These are phyloP conservation scores for Picochlorum sp. DNA, from an alignment of 139 green algal genomes.

Conservation along the genomic window DNA sequence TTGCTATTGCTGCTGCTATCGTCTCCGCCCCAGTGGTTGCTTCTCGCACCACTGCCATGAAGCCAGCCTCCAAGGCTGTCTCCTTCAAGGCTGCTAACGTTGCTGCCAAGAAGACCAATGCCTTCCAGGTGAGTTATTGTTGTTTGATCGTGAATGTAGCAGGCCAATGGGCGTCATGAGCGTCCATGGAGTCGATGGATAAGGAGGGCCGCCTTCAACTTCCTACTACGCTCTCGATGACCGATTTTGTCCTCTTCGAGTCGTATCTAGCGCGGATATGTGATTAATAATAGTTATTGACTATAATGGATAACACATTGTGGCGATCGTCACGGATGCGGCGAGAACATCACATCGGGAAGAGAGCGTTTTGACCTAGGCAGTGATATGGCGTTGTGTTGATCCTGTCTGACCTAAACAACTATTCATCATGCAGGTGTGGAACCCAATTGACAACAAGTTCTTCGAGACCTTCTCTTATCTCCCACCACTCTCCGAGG, in stretches of 20 bases:
- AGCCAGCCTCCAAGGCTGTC: slow-evolving; percentile 7
- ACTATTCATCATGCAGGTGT: slow-evolving; percentile 19
- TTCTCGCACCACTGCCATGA: slow-evolving; percentile 5
- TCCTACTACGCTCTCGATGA: too few species aligned
- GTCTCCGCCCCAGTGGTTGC: slow-evolving; percentile 4
- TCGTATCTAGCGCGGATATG: too few species aligned
- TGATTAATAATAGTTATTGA: background rate
- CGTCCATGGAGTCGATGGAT: background rate
- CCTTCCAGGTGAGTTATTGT: slow-evolving; percentile 16
- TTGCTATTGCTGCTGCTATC: slow-evolving; percentile 22
- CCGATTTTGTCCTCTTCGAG: too few species aligned
- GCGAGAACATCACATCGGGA: too few species aligned
- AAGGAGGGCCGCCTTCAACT: background rate
- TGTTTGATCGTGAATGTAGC: background rate
- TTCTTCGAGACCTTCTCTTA: slow-evolving; percentile 98
- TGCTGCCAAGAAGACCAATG: slow-evolving; percentile 29
- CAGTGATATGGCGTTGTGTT: too few species aligned
- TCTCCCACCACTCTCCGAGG: slow-evolving; percentile 87
- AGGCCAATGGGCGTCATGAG: background rate
- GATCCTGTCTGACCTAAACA: too few species aligned
- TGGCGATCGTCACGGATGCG: too few species aligned
- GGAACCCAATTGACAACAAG: slow-evolving; percentile 50
- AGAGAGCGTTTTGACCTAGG: too few species aligned
- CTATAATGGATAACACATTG: background rate
- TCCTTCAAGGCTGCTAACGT: slow-evolving; percentile 20